Evolutionary conservation across 1,284 basidiomycete species (phyloP), one percentile per base, ranked within the genome.

Genomic region (Marasmius oreades): DNA sequence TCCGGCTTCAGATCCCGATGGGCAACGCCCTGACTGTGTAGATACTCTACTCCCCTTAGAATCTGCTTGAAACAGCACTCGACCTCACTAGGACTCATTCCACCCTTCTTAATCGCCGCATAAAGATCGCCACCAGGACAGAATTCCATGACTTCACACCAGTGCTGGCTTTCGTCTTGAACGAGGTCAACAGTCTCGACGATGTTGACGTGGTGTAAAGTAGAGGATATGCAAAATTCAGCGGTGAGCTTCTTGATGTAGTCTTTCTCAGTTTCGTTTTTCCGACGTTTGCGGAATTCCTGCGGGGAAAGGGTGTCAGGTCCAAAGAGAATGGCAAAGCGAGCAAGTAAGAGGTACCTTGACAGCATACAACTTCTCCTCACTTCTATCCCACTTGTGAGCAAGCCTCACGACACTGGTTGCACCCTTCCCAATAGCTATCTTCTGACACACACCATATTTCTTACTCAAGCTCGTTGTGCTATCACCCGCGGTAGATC

Each of bases 61-160:
- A 98, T 93, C 75, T 99, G 97, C 79, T 94, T 97, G 83, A 99
- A 98, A 72, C 92, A 95, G 71, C 93, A 97, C 71, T 98, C 95
- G 63, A 98, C 94, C 73, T 97, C 95, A 68, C 85, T 87, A 18
- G 92, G 88, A 16, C 88, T 90, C 94, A 99, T 97, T 62, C 92
- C 86, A 67, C 95, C 96, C 70, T 93, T 93, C 81, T 98, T 98
- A 78, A 98, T 98, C 36, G 95, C 95, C 23, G 94, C 95, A 69
- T 98, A 98, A 34, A 98, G 79, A 73, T 98, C 95, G 5, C 95
- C 95, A 53, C 96, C 96, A 1, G 93, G 93, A 71, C 96, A 98
- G 69, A 95, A 98, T 74, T 99, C 97, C 97, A 99, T 98, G 59
- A 99, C 96, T 73, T 99, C 96, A 70, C 96, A 99, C 96, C 96